Evolutionary conservation across 2,329 filamentous ascomycete species (phyloP), one percentile per base, ranked within the genome.

Genomic region (Stemphylium lycopersici): DNA sequence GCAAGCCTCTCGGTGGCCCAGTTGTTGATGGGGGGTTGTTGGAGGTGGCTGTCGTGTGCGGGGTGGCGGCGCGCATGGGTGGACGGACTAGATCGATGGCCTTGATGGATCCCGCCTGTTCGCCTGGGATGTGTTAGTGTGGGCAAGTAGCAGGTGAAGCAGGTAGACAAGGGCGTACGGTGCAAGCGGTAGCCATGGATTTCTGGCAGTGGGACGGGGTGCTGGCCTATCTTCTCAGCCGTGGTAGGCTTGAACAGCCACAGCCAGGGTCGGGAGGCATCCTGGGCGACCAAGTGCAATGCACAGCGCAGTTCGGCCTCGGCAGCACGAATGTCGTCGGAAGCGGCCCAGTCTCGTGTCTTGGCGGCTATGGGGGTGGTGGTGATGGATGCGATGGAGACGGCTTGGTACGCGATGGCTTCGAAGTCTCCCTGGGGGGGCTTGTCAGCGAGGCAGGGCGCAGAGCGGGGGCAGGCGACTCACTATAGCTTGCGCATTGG

Each of bases 401-500:
- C 66, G 61, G 72, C 70, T 56, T 73, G 72, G 48, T 68, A 74
- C 53, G 68, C 68, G 62, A 75, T 57, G 45, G 71, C 71, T 61
- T 74, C 71, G 46, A 72, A 73, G 58, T 72, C 70, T 62, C 70
- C 71, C 72, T 75, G 54, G 12, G 12, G 12, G 12, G 20, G 15
- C 12, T 13, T 12, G 62, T 71, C 42, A 70, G 67, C 51, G 39
- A 26, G 7, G 24, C 13, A 18, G 39, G 12, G 3, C 6, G 20
- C 2, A 12, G 29, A 7, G n/a, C 2, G 12, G 10, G 4, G 1
- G 18, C n/a, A 6, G 22, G 36, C n/a, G 18, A 24, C 68, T 45
- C 58, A 74, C 72, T 61, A 76, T 71, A 67, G 67, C 70, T 63
- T 74, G 72, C 67, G 71, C 73, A 69, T 74, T 76, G 33, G 73